Evolutionary conservation across 2,329 filamentous ascomycete genomes (phyloP), one percentile per base, ranked within the genome.

Genomic region (Raffaelea arxii): DNA sequence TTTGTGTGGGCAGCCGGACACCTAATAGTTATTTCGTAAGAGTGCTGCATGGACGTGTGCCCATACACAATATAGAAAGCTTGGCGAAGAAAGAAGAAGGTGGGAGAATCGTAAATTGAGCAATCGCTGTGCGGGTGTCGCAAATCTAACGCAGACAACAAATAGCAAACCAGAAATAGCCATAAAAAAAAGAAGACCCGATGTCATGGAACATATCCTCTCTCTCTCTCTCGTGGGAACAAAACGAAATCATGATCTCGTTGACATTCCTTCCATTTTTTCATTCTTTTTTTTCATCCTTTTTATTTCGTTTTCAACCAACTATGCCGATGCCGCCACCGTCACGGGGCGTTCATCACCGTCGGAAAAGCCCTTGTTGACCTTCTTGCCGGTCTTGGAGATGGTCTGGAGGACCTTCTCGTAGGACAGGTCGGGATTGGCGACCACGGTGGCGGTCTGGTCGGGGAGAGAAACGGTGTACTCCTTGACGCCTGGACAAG

Each of bases 351-450:
- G n/a, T n/a, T n/a, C n/a, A n/a, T 76, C 72, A 46, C 84, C 85
- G 61, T 90, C 84, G 22, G 75, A 82, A 70, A 80, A 78, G 55
- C 76, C 85, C 24, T 75, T 80, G 67, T 85, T 94, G 62, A 96
- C 82, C 60, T 84, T 84, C 79, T 96, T 96, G 60, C 90, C 90
- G 12, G 90, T 95, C 80, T 95, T 95, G 75, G 84, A 82, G 65
- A 96, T 95, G 64, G 86, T 94, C 62, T 77, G 75, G 51, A 94
- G 79, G 49, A 95, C 86, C 42, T 80, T 86, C 54, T 87, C 80
- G 71, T 91, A 95, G 49, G 77, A 72, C 52, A 94, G 74, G 46
- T 67, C 71, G 4, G 79, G 72, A 54, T 82, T 77, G 53, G 89
- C 80, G 56, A 84, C 71, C 56, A 97, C 78, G 55, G 80, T 80